These are phyloP conservation scores for Alternaria triticimaculans DNA, from an alignment of 2,329 filamentous ascomycete species.

Conservation along the genomic window DNA sequence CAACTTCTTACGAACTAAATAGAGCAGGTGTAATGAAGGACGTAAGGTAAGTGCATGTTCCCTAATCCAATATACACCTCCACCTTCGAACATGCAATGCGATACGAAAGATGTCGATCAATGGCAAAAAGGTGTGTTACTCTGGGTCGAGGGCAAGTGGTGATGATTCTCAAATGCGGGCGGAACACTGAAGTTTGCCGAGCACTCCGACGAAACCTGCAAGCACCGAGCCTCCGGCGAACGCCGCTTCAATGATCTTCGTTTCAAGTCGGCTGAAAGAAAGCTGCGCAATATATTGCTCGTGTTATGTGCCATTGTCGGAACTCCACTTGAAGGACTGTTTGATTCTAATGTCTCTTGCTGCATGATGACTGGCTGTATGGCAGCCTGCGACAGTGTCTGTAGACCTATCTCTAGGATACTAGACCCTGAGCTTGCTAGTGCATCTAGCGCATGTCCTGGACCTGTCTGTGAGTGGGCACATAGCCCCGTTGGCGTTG, in stretches of 20 bases:
- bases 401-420: background rate
- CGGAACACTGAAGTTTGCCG: background rate
- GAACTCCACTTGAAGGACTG: background rate
- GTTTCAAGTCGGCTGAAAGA: background rate
- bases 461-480: background rate
- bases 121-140: too few species aligned
- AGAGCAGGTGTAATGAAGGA: too few species aligned
- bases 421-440: background rate
- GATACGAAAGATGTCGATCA: too few species aligned
- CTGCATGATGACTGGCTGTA: background rate
- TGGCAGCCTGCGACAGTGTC: background rate
- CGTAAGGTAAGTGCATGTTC: too few species aligned
- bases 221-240: background rate
- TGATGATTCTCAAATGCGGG: too few species aligned
- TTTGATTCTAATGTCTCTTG: background rate
- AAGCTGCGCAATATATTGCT: background rate
- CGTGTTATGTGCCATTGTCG: background rate
- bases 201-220: background rate
- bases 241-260: background rate
- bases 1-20: too few species aligned
- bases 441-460: background rate
- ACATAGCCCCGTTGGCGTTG: background rate
- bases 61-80: too few species aligned
- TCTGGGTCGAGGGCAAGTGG: too few species aligned
- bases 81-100: too few species aligned